Base-by-base conservation (phyloP, 352 stramenopile genomes). In the Phytophthora litchii region DNA sequence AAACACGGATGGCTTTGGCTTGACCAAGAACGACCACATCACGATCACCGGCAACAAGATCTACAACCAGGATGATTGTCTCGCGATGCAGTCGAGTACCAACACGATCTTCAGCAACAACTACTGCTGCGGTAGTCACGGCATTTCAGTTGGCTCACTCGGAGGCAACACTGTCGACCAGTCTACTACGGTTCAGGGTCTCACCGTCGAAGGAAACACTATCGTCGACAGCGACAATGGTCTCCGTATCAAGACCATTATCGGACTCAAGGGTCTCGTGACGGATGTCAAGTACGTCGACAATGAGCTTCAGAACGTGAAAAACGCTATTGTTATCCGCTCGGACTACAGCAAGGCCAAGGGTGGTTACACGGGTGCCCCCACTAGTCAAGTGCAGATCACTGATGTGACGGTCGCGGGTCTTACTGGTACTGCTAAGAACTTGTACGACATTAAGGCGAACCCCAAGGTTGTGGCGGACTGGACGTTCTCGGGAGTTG, bases 201-300 rank as follows among this genome's bases (percentile, higher is more conserved):
- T 69, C 6, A 21, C 40, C 16, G 61, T 65, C 5, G 45, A 52
- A 17, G 47, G 49, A 27, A 70, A 66, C 49, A 65, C 38, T 10
- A 70, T 66, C 42, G 34, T 57, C 13, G 51, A 70, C 48, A 70
- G 54, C 12, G 61, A 61, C 41, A 66, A 70, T 38, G 61, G 53
- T 6, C 53, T 61, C 23, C 53, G 53, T 20, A 61, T 61, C 53
- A 61, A 61, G 34, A 61, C 53, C 32, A 54, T 61, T 17, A 54
- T 31, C 12, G 53, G 42, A 5, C n/a, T 64, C 21, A 59, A 64
- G 13, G 60, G 60, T 3, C 37, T 64, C 4, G 60, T 69, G 21
- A 38, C 44, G 8, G 43, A 69, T 19, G 42, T 42, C 3, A 42
- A 23, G 10, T 69, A 69, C 46, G 44, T 60, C 3, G 14, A 57